A percentile compares a stretch with the other conserved stretches of the same genome.
Evolutionary conservation across 495 filamentous ascomycete species (phyloP).

Genomic region (Podospora bellae-mahoneyi): DNA sequence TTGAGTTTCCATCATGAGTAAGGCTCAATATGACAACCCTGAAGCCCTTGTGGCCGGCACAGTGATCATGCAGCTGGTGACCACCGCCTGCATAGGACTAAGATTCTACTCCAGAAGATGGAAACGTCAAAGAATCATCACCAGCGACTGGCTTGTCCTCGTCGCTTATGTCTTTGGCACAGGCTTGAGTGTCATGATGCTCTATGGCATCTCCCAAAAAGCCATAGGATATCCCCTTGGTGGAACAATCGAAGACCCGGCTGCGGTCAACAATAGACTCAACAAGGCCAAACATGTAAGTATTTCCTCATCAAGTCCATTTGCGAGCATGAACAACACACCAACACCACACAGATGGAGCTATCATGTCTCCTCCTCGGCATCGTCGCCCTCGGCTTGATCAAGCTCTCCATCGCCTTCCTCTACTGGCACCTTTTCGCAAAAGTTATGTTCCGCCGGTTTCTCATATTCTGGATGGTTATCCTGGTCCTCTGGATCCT

Average conservation of each 20-base stretch:
- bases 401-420: slow-evolving; percentile 20
- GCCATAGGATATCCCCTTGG: slow-evolving; percentile 15
- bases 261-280: slow-evolving; percentile 14
- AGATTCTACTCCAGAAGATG: slow-evolving; percentile 19
- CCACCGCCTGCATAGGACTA: slow-evolving; percentile 12
- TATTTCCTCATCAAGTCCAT: neutral
- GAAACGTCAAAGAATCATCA: slow-evolving; percentile 15
- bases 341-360: slow-evolving; percentile 1
- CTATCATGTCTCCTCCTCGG: slow-evolving; percentile 14
- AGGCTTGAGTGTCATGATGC: slow-evolving; percentile 13
- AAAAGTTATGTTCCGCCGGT: slow-evolving; percentile 17
- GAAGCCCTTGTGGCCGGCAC: slow-evolving; percentile 12
- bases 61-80: slow-evolving; percentile 12
- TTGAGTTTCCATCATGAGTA: neutral
- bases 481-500: slow-evolving; percentile 15
- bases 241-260: slow-evolving; percentile 4
- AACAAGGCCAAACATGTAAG: slow-evolving; percentile 18
- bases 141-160: slow-evolving; percentile 18
- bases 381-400: slow-evolving; percentile 12
- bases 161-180: slow-evolving; percentile 13
- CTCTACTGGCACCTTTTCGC: slow-evolving; percentile 28
- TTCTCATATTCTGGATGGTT: slow-evolving; percentile 24
- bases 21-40: slow-evolving; percentile 15
- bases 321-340: neutral
- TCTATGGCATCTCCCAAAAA: slow-evolving; percentile 15